Evolutionary conservation across 2,329 filamentous ascomycete genomes (phyloP).

Genomic region (Fusarium goolgardi): DNA sequence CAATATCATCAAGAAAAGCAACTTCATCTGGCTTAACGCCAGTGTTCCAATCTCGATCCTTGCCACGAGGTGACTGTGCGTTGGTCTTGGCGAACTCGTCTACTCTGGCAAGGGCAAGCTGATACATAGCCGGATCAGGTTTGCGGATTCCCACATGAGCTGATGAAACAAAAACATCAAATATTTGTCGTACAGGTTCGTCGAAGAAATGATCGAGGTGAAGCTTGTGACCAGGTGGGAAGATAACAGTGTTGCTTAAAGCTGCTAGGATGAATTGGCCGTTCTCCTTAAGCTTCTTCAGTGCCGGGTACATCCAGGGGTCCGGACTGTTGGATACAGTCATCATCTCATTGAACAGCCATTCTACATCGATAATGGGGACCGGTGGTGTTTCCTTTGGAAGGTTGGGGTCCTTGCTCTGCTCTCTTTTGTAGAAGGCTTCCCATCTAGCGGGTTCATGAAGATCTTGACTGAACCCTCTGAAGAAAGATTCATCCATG

Average conservation of each 20-base stretch:
- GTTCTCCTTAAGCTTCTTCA: slow-evolving; percentile 73
- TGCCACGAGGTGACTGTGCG: slow-evolving; percentile 53
- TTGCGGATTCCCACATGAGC: slow-evolving; percentile 91
- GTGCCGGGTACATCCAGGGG: slow-evolving; percentile 87
- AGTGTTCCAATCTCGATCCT: slow-evolving; percentile 57
- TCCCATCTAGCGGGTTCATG: slow-evolving; percentile 75
- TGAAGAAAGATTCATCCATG: slow-evolving; percentile 80
- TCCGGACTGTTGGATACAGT: slow-evolving; percentile 74
- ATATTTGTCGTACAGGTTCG: slow-evolving; percentile 72
- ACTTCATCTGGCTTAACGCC: slow-evolving; percentile 74
- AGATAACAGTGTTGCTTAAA: slow-evolving; percentile 90
- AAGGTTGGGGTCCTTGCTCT: slow-evolving; percentile 55
- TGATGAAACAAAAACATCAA: slow-evolving; percentile 89
- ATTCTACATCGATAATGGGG: slow-evolving; percentile 80
- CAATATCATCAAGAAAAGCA: slow-evolving; percentile 93
- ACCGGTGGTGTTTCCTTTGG: slow-evolving; percentile 66
- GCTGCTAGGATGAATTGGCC: slow-evolving; percentile 80
- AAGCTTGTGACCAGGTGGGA: slow-evolving; percentile 78
- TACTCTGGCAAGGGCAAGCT: slow-evolving; percentile 74
- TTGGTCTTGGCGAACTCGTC: slow-evolving; percentile 70
- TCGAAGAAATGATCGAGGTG: slow-evolving; percentile 62
- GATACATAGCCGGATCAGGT: slow-evolving; percentile 85
- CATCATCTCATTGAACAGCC: slow-evolving; percentile 95
- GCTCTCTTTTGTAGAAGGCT: slow-evolving; percentile 66
- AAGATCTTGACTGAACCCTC: slow-evolving; percentile 80